Base-by-base conservation (phyloP, 1,139 yeast genomes). In the Torulaspora pretoriensis region DNA sequence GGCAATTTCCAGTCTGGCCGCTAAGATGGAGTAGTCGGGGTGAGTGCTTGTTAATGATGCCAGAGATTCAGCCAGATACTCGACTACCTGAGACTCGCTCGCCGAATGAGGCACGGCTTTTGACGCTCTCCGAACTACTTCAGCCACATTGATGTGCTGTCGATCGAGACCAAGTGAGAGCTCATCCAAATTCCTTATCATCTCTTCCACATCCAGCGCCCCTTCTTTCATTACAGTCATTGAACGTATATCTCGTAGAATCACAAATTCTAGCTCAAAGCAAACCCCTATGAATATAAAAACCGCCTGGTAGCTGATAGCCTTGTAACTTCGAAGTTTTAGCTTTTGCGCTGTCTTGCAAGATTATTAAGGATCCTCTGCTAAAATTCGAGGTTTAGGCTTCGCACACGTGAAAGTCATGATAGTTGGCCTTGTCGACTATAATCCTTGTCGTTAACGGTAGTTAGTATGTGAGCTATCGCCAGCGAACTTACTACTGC, bases 41-140 rank as follows among this genome's bases (percentile, higher is more conserved):
- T 92, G 98, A 49, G 84, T 80, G 14, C 97, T 92, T 51, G 97
- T 87, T 96, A 90, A 84, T 61, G 86, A 84, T 35, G 97, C 97
- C 47, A 97, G 94, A 32, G 97, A 89, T 70, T 92, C 98, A 34
- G 97, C 96, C 40, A 96, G 95, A 57, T 88, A 76, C 66, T 85
- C 83, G 58, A 86, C 92, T 53, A 90, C 77, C 67, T 89, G 95
- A 50, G 82, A 76, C 45, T 90, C 83, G 55, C 85, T 84, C 39
- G 88, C 95, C 45, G 95, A 95, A 53, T 84, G 88, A 8, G 56
- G 81, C 72, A 51, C 76, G 50, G 84, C 82, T 7, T 75, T 68
- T 41, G 76, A 72, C 34, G 80, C 80, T 60, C 81, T 74, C 54
- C 77, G 78, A 17, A 83, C 74, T 52, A 81, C 76, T 40, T 76